A percentile compares a stretch with the other conserved stretches of the same genome.
Conservation (phyloP, 148 eudicot species). For the Rhododendron ferrugineum region DNA sequence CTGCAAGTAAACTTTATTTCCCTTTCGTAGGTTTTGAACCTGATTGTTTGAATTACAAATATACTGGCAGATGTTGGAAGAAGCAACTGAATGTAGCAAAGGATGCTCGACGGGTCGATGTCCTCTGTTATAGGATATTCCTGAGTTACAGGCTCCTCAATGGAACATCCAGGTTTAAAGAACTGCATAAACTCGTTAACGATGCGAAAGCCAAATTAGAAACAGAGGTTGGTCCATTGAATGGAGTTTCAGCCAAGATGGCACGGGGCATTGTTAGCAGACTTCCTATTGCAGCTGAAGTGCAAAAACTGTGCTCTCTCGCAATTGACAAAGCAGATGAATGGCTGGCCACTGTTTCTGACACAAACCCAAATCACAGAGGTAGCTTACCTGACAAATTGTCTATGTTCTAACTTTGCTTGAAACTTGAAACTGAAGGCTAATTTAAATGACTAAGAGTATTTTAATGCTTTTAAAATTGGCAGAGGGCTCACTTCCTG, state of each 20-base stretch:
- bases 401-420: slow-evolving; percentile 7
- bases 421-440: not conserved
- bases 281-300: slow-evolving; percentile 64
- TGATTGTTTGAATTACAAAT: slow-evolving; percentile 6
- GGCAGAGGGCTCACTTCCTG: slow-evolving; percentile 85
- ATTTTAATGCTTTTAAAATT: slow-evolving; percentile 7
- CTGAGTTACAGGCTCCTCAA: slow-evolving; percentile 69
- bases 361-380: slow-evolving; percentile 20
- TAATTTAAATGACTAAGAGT: not conserved
- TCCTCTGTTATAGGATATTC: slow-evolving; percentile 71
- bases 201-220: slow-evolving; percentile 74
- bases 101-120: slow-evolving; percentile 81
- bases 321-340: slow-evolving; percentile 79
- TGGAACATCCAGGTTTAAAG: slow-evolving; percentile 72
- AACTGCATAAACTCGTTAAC: slow-evolving; percentile 58
- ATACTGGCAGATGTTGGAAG: slow-evolving; percentile 69
- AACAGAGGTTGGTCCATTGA: slow-evolving; percentile 72
- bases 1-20: not conserved
- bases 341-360: slow-evolving; percentile 45
- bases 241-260: slow-evolving; percentile 62
- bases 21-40: not conserved
- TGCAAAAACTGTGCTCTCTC: slow-evolving; percentile 71
- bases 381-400: slow-evolving; percentile 32
- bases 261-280: slow-evolving; percentile 78
- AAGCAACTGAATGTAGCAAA: slow-evolving; percentile 76